Base-by-base conservation (phyloP, 2,329 filamentous ascomycete species). In the Aspergillus sp. region DNA sequence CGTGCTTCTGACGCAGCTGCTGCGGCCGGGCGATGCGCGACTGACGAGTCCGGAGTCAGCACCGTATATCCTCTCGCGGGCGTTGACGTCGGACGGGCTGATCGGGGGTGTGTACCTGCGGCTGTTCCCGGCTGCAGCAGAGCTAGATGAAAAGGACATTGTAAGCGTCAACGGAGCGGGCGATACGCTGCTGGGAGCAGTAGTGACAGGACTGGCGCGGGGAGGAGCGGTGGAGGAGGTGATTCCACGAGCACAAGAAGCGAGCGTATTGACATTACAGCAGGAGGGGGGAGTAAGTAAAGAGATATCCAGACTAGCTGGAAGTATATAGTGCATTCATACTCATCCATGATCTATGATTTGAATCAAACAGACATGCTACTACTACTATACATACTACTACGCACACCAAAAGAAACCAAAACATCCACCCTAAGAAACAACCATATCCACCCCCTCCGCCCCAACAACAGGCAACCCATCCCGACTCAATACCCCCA, bases 141-240 rank as follows among this genome's bases (percentile, higher is more conserved):
- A 80, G 15, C 82, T 96, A 5, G 60, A 68, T 2, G 75, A 80
- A 0, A 77, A 84, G 19, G 86, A 95, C 25, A 82, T 96, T 1
- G 87, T 94, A 1, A 96, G 92, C 50, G 94, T 98, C 8, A 98
- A 98, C 73, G 95, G 94, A 0, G 92, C 92, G 2, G 95, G 95
- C 0, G 95, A 99, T 76, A 97, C 95, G 0, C 93, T 98, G 73
- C 81, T 96, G 8, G 95, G 94, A 0, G 89, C 92, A 13, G 68
- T 97, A 58, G 80, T 96, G n/a, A 89, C 92, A 1, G 91, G 90
- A 0, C 73, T 98, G 65, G 87, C 88, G 0, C 84, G 82, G 68
- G 83, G 81, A 19, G 72, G 72, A 25, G 64, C 68, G 48, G 72
- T 87, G 13, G 83, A 87, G 62, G 83, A 88, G 50, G 75, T 95